Evolutionary conservation across 441 rosid genomes (phyloP), one percentile per base, ranked within the genome.

Genomic region (Adansonia grandidieri): DNA sequence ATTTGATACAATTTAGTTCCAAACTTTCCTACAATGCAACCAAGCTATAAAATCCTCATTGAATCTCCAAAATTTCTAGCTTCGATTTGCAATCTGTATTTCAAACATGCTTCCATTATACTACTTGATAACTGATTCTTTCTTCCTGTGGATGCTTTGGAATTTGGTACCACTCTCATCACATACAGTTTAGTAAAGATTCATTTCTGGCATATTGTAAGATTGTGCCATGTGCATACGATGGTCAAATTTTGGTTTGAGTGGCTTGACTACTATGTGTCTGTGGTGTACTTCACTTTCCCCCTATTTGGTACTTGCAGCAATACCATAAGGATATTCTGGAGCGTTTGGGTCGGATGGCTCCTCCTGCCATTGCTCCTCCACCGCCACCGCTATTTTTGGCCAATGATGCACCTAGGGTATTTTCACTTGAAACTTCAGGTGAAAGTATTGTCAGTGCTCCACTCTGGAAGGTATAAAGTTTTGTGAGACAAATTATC

Each of bases 291-390:
- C 42, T 24, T 74, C 17, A n/a, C 10, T 73, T 58, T 42, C 45
- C 15, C 37, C 66, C 58, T 28, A 13, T 40, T 64, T 65, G 44
- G 45, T 61, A 51, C 75, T 47, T 85, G 85, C 95, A 95, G 97
- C 90, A 86, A 87, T 88, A 93, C 87, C 98, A 95, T 77, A 87
- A 92, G 83, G 91, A 90, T 17, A 87, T 90, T 40, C 80, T 87
- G 77, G 93, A 84, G 62, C 90, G 71, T 51, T 57, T 84, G 3
- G 86, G 84, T 61, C 82, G 79, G 78, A 85, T 82, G 83, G 83
- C 80, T 75, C 81, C 83, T 42, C 86, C 81, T 17, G 83, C 86
- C 54, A 79, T 79, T 57, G 72, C 80, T 77, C 82, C 87, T 48
- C 88, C 88, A 13, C 91, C 89, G 22, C 88, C 86, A 9, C 89